These are phyloP conservation scores for Cardamine chenopodiifolia DNA, from an alignment of 345 rosid genomes.

Conservation along the genomic window DNA sequence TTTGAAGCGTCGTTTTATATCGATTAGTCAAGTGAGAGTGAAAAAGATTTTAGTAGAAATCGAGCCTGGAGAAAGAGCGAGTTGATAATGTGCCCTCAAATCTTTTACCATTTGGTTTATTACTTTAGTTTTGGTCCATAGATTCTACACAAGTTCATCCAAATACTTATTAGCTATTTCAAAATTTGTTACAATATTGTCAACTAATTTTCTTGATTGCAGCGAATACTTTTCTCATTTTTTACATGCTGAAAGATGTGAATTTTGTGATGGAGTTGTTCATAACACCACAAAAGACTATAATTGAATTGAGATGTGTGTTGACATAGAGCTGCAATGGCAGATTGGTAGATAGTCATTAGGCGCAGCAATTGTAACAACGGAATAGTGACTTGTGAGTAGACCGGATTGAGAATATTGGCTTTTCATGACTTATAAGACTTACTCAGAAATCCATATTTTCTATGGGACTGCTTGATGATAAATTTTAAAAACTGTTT, in stretches of 20 bases:
- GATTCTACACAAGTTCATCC: background rate
- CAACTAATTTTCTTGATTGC: background rate
- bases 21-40: background rate
- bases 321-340: too few relatives aligned
- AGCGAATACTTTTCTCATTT: background rate
- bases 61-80: background rate
- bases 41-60: background rate
- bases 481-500: too few relatives aligned
- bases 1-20: background rate
- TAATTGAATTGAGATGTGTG: background rate
- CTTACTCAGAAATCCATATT: too few relatives aligned
- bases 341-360: too few relatives aligned
- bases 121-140: background rate
- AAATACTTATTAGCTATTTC: background rate
- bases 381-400: background rate
- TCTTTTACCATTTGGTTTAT: background rate
- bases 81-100: background rate
- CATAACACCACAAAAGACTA: background rate
- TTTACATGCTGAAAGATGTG: background rate
- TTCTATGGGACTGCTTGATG: too few relatives aligned
- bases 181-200: background rate
- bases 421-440: background rate
- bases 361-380: background rate
- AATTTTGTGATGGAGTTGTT: background rate
- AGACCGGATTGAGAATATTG: background rate